Evolutionary conservation across 441 rosid genomes (phyloP).

Genomic region (Sinapis alba): DNA sequence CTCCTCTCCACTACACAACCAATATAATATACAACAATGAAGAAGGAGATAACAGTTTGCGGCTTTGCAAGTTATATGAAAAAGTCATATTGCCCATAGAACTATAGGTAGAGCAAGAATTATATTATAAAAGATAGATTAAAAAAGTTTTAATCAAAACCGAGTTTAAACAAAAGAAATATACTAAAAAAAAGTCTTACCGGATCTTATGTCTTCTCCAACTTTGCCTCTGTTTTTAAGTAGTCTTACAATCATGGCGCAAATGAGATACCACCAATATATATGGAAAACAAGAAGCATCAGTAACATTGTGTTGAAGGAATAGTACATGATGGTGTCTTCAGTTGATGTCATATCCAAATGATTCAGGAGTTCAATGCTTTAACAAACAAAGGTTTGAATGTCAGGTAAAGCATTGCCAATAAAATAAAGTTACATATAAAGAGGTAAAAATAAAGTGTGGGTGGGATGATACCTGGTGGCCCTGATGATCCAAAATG

Average conservation of each 20-base stretch:
- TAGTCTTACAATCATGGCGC: slow-evolving; percentile 74
- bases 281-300: slow-evolving; percentile 82
- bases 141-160: background rate
- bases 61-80: too few relatives aligned
- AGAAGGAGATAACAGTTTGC: too few relatives aligned
- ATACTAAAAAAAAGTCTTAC: slow-evolving; percentile 41
- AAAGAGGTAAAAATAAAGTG: background rate
- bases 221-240: slow-evolving; percentile 82
- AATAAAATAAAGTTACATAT: slow-evolving; percentile 7
- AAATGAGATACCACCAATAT: slow-evolving; percentile 94
- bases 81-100: background rate
- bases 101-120: background rate
- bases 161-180: background rate
- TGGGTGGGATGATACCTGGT: slow-evolving; percentile 52
- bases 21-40: slow-evolving; percentile 1
- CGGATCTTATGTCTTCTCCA: slow-evolving; percentile 94
- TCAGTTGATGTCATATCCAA: slow-evolving; percentile 54
- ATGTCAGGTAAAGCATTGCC: slow-evolving; percentile 27
- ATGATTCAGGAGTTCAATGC: slow-evolving; percentile 48
- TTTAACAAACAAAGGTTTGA: slow-evolving; percentile 42
- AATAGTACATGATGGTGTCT: slow-evolving; percentile 49
- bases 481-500: slow-evolving; percentile 78
- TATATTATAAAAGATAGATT: background rate
- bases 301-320: slow-evolving; percentile 81
- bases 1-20: background rate